Conservation (phyloP, 2,329 filamentous ascomycete species). For the Ophiognomonia clavigignenti-juglandacearum region DNA sequence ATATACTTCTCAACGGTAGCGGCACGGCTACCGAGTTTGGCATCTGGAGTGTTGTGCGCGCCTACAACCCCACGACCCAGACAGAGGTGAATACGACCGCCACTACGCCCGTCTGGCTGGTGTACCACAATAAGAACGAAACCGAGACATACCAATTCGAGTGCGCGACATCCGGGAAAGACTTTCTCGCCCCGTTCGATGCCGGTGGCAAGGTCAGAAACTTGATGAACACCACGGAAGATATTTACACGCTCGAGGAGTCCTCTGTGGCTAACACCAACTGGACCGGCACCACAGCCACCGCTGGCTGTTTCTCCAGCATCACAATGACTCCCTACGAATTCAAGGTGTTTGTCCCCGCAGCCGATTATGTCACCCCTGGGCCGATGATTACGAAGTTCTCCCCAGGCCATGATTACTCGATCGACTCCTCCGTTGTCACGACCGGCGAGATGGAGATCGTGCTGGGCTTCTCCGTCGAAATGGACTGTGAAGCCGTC, state of each 20-base stretch:
- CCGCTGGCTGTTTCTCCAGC: constrained; percentile 43
- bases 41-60: constrained; percentile 56
- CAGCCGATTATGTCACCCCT: constrained; percentile 42
- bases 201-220: constrained; percentile 54
- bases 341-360: constrained; percentile 55
- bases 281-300: constrained; percentile 12
- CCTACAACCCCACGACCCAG: constrained; percentile 45
- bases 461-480: constrained; percentile 51
- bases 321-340: constrained; percentile 50
- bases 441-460: constrained; percentile 29
- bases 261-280: constrained; percentile 29
- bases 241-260: constrained; percentile 41
- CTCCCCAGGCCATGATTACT: constrained; percentile 54
- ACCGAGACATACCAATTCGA: constrained; percentile 46
- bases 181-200: constrained; percentile 51
- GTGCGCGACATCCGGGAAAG: constrained; percentile 28
- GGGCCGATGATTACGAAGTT: constrained; percentile 55
- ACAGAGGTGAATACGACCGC: constrained; percentile 42
- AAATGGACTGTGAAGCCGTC: constrained; percentile 54
- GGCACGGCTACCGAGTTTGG: constrained; percentile 33
- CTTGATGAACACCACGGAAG: constrained; percentile 35
- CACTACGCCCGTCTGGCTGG: constrained; percentile 41
- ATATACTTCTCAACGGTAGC: constrained; percentile 40
- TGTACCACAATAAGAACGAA: constrained; percentile 42
- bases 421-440: constrained; percentile 36